Evolutionary conservation across 192 early-diverging fungal genomes (phyloP), one percentile per base, ranked within the genome.

Genomic region (Umbelopsis isabellina): DNA sequence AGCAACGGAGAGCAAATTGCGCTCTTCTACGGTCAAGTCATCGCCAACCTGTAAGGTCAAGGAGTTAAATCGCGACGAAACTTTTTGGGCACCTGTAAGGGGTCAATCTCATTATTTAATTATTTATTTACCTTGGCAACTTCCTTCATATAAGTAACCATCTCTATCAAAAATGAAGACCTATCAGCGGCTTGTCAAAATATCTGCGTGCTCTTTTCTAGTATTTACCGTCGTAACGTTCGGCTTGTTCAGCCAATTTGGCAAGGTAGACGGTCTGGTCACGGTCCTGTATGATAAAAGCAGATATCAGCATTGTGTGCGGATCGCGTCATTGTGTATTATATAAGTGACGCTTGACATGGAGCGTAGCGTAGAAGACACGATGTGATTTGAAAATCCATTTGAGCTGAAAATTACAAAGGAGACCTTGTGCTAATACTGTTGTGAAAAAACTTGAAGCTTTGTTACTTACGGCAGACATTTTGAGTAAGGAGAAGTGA

Each of bases 181-280:
- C 37, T 41, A 41, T 41, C 10, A 41, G 37, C 37, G 37, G 37
- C 37, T 41, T 41, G 10, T 41, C 10, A 41, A 41, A 41, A 41
- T 41, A 5, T 41, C 6, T 41, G 10, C 37, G 10, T 4, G n/a
- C 21, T 21, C 27, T 37, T 30, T 50, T 13, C 15, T 12, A 50
- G 35, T 48, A 65, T 67, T 80, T 88, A 97, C 95, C 96, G 81
- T 98, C 97, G 83, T 98, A 98, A 76, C 97, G 91, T 86, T 98
- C 97, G 72, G 97, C 97, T 84, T 98, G 97, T 88, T 98, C 97
- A 74, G 95, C 92, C 79, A 98, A 92, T 91, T 97, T 97, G 85
- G 97, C 97, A 90, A 96, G 94, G 90, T 96, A 98, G 69, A 98
- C 97, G 65, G 55, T 61, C 55, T 61, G 55, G 25, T 61, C 55